phyloP scores from a whole-genome alignment of 2,329 filamentous ascomycete genomes.

The Phyllosticta citrichinensis region DNA sequence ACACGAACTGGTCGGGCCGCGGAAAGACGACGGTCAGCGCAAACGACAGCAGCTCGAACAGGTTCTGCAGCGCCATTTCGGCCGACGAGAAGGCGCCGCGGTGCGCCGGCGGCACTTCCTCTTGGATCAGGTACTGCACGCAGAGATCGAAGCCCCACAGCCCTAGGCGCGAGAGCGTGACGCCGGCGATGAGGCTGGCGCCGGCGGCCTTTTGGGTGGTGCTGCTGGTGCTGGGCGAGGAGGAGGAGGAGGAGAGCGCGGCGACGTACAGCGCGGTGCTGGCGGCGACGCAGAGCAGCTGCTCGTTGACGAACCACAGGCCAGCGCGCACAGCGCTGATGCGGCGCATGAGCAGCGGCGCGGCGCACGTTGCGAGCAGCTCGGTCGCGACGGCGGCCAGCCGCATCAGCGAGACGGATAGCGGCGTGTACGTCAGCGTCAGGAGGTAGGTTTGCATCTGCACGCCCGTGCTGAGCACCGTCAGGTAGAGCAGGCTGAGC shows the following conservation, averaged over 20 bases:
- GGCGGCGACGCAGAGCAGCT: conserved; percentile 45
- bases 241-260: background rate
- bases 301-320: conserved; percentile 62
- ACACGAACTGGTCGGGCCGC: conserved; percentile 53
- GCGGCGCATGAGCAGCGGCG: conserved; percentile 43
- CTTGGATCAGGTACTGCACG: conserved; percentile 38
- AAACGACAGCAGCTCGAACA: conserved; percentile 60
- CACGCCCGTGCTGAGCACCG: conserved; percentile 32
- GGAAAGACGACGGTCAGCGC: conserved; percentile 55
- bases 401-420: conserved; percentile 45
- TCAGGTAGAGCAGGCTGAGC: conserved; percentile 51
- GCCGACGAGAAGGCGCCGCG: conserved; percentile 61
- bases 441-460: conserved; percentile 58
- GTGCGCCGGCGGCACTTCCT: conserved; percentile 26
- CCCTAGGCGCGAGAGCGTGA: conserved; percentile 33
- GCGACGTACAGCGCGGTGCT: conserved; percentile 22
- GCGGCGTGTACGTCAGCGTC: conserved; percentile 41
- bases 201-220: background rate
- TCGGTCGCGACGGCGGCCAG: conserved; percentile 46
- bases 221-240: background rate
- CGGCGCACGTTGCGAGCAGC: conserved; percentile 50
- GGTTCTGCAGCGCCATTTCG: conserved; percentile 58
- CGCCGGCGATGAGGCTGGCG: conserved; percentile 27
- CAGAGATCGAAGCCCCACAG: conserved; percentile 40
- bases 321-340: conserved; percentile 50